Percentiles rank a stretch among this genome's conserved stretches.
Evolutionary conservation across 768 basidiomycete genomes (phyloP).

Genomic region (Trametes maxima): DNA sequence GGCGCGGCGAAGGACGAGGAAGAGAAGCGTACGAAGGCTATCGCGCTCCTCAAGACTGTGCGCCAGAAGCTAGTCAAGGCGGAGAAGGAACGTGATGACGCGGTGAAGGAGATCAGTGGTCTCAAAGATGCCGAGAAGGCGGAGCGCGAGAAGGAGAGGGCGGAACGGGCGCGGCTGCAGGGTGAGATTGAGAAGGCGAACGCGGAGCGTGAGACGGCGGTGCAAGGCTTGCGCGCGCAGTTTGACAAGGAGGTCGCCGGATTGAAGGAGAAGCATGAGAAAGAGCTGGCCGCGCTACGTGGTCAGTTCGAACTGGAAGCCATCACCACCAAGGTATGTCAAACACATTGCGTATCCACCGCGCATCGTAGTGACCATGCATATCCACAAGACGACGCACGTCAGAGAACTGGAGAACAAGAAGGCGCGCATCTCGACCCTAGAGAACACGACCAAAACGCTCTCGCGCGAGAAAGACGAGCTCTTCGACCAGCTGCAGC

Average conservation of each 20-base stretch:
- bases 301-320: constrained; percentile 80
- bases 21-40: constrained; percentile 94
- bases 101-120: constrained; percentile 54
- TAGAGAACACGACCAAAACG: constrained; percentile 72
- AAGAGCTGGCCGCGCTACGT: constrained; percentile 63
- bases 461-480: constrained; percentile 74
- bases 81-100: constrained; percentile 91
- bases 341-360: not conserved
- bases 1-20: constrained; percentile 86
- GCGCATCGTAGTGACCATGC: constrained; percentile 6
- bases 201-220: constrained; percentile 62
- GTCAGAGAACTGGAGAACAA: constrained; percentile 66
- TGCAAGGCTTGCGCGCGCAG: constrained; percentile 61
- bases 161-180: constrained; percentile 51
- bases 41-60: constrained; percentile 92
- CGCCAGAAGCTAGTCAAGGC: constrained; percentile 95
- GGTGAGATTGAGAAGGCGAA: constrained; percentile 65
- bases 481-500: constrained; percentile 85
- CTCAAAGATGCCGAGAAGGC: constrained; percentile 56
- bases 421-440: constrained; percentile 60
- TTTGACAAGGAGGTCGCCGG: constrained; percentile 71
- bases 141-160: constrained; percentile 56
- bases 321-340: constrained; percentile 70
- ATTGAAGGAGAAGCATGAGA: constrained; percentile 70
- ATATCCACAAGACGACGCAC: constrained; percentile 55